These are phyloP conservation scores for Ceratobasidium sp. DNA, from an alignment of 1,284 basidiomycete genomes.

Conservation along the genomic window DNA sequence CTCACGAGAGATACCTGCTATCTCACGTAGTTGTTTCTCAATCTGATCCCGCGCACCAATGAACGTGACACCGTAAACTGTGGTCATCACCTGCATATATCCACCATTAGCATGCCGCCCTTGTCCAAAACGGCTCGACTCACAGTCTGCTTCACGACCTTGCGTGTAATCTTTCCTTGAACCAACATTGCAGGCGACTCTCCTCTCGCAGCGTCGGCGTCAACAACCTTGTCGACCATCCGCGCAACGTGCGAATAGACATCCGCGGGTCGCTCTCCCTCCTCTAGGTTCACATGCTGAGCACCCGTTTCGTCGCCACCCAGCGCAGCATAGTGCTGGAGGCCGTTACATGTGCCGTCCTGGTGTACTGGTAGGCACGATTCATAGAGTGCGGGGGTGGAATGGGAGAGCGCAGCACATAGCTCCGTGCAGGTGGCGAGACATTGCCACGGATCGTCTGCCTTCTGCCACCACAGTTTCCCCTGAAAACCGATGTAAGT, in stretches of 20 bases:
- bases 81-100: constrained; percentile 88
- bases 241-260: constrained; percentile 95
- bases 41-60: constrained; percentile 97
- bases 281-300: constrained; percentile 90
- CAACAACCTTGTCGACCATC: constrained; percentile 74
- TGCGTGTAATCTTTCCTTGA: constrained; percentile 85
- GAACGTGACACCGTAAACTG: constrained; percentile 98
- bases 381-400: constrained; percentile 75
- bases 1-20: constrained; percentile 78
- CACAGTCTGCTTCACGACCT: constrained; percentile 98
- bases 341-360: constrained; percentile 98
- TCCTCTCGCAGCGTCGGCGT: constrained; percentile 59
- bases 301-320: constrained; percentile 94
- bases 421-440: constrained; percentile 93
- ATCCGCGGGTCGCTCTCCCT: constrained; percentile 89
- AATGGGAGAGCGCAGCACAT: constrained; percentile 76
- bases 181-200: constrained; percentile 69
- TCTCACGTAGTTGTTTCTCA: constrained; percentile 85
- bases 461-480: constrained; percentile 86
- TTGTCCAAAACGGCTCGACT: constrained; percentile 50
- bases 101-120: background rate
- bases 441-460: constrained; percentile 98
- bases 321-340: constrained; percentile 98
- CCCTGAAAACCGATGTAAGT: constrained; percentile 56
- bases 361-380: constrained; percentile 94